Base-by-base conservation (phyloP, 2,329 filamentous ascomycete species). In the Arthroderma sp. region DNA sequence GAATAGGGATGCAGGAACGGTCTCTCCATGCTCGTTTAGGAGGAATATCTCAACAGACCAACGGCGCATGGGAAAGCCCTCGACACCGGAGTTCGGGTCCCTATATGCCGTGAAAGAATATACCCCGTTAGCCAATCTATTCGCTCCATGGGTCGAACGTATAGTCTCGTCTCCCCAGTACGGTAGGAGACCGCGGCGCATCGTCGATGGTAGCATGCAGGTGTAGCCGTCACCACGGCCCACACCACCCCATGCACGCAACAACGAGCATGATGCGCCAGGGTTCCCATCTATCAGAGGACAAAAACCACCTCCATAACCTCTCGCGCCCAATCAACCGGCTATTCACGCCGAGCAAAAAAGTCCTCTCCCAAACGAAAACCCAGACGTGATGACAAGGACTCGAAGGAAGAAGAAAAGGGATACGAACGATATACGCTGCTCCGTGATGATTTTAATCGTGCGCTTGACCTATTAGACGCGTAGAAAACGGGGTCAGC, bases 381-480 rank as follows among this genome's bases (percentile, higher is more conserved):
- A 3, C 4, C 4, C 28, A 31, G 44, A 51, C 13, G 21, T 7
- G 25, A 51, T 33, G 13, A 25, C 44, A 31, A 31, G 19, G 11
- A 11, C 9, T 7, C 11, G 25, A 13, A 31, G 13, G 33, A 15
- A 31, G 25, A 51, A 9, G 8, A 31, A 51, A 8, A 25, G 13
- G 44, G 8, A 43, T 51, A 81, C 86, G 74, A 82, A 94, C 89
- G 90, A 87, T 74, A 90, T 81, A 70, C 84, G 81, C 74, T 97
- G 91, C 77, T 93, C 85, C 55, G 93, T 97, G 65, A 96, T 81
- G 76, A 98, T 83, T 81, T 91, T 94, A 74, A 98, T 80, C 69
- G 83, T 87, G 68, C 93, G 84, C 81, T 96, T 87, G 67, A 85
- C 75, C 84, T 87, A 65, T 55, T 11, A 11, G 11, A 35, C 28